phyloP scores from a whole-genome alignment of 306 rosid species.

The Vigna reflexopilosa region DNA sequence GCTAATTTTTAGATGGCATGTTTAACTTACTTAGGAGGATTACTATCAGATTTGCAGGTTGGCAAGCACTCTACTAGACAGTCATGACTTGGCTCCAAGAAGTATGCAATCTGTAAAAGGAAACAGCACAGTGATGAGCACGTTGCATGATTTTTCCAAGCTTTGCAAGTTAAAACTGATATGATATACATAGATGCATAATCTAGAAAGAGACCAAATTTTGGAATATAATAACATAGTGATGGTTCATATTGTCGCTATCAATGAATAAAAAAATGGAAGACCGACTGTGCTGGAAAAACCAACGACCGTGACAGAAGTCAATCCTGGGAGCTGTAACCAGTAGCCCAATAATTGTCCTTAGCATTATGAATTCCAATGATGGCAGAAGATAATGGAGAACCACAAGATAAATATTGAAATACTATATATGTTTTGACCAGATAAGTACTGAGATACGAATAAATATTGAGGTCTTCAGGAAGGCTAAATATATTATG shows the following conservation, averaged over 20 bases:
- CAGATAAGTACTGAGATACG: neutral
- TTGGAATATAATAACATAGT: neutral
- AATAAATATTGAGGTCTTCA: neutral
- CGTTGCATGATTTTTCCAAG: no score
- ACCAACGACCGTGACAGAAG: neutral
- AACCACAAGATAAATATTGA: neutral
- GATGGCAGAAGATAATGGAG: constrained; percentile 13
- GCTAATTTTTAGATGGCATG: constrained; percentile 9
- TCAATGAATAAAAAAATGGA: neutral
- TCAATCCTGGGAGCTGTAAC: neutral
- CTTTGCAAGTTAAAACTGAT: no score
- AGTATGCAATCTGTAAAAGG: constrained; percentile 75
- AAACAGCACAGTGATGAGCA: constrained; percentile 38
- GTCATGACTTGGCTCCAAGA: constrained; percentile 82
- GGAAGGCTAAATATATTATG: neutral
- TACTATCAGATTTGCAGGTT: constrained; percentile 79
- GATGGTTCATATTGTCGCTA: neutral
- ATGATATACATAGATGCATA: no score
- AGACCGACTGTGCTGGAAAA: constrained; percentile 6
- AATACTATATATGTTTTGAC: neutral
- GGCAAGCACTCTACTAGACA: constrained; percentile 91
- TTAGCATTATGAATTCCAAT: neutral
- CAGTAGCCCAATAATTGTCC: neutral
- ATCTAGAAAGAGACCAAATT: no score
- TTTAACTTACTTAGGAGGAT: constrained; percentile 85